Evolutionary conservation across 2,329 filamentous ascomycete genomes (phyloP).

Genomic region (Xylariaceae sp.): DNA sequence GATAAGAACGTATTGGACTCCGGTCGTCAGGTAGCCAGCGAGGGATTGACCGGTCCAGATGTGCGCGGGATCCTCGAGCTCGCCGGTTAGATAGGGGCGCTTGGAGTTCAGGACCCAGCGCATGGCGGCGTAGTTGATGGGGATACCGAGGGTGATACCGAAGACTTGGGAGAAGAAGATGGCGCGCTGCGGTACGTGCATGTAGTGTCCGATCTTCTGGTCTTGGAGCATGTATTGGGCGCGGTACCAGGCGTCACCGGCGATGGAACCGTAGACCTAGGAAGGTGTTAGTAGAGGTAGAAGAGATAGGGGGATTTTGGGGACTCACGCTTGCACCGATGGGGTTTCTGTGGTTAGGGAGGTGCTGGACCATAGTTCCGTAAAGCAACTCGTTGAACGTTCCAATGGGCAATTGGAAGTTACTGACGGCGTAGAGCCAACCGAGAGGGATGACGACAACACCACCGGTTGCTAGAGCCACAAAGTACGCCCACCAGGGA

Average conservation of each 20-base stretch:
- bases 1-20: constrained; percentile 56
- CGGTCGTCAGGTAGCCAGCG: constrained; percentile 46
- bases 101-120: constrained; percentile 56
- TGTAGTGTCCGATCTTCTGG: constrained; percentile 60
- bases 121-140: constrained; percentile 57
- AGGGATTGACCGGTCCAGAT: constrained; percentile 58
- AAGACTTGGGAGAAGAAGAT: constrained; percentile 59
- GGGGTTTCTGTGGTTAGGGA: constrained; percentile 49
- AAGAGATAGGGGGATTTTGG: too few relatives aligned
- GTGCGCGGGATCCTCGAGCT: constrained; percentile 47
- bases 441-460: constrained; percentile 52
- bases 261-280: constrained; percentile 50
- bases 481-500: constrained; percentile 55
- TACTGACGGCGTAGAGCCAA: constrained; percentile 56
- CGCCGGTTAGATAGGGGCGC: constrained; percentile 48
- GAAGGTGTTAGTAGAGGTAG: too few relatives aligned
- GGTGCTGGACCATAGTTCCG: constrained; percentile 52
- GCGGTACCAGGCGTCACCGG: constrained; percentile 57
- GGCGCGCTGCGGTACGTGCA: constrained; percentile 54
- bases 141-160: constrained; percentile 53
- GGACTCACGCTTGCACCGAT: constrained; percentile 44
- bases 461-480: constrained; percentile 50
- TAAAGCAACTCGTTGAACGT: constrained; percentile 57
- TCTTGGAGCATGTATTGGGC: constrained; percentile 56
- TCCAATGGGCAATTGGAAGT: constrained; percentile 49